These are phyloP conservation scores for Lactarius trivialis DNA, from an alignment of 768 basidiomycete species.

Conservation along the genomic window DNA sequence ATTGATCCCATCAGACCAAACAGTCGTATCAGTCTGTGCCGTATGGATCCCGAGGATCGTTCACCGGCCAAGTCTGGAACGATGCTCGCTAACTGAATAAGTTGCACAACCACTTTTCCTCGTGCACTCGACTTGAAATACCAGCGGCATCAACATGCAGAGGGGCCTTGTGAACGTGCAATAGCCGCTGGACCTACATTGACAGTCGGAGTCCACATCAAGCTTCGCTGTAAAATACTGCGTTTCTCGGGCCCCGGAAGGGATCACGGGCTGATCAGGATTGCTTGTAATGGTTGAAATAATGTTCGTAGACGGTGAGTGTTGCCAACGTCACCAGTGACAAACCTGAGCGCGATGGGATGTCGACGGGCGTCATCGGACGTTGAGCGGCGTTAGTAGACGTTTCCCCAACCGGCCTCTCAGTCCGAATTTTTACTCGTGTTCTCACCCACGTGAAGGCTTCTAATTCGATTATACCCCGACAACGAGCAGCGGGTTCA, in stretches of 20 bases:
- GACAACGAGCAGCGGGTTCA: neutral
- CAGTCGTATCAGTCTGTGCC: neutral
- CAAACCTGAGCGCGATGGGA: neutral
- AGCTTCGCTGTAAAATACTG: neutral
- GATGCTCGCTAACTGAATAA: neutral
- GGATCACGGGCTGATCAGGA: neutral
- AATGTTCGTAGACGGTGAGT: neutral
- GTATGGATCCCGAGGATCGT: neutral
- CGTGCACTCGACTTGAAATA: neutral
- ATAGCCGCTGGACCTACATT: neutral
- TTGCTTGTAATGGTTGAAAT: neutral
- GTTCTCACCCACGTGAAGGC: neutral
- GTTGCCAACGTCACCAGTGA: neutral
- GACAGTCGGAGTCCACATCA: neutral
- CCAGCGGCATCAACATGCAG: neutral
- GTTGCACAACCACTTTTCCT: neutral
- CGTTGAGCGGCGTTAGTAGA: neutral
- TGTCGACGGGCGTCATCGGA: neutral
- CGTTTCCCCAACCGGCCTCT: neutral
- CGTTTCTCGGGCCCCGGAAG: neutral
- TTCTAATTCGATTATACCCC: neutral
- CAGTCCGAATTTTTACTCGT: neutral
- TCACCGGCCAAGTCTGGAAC: neutral
- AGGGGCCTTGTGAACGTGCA: neutral
- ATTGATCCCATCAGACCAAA: neutral